These are phyloP conservation scores for Aspergillus campestris DNA, from an alignment of 495 filamentous ascomycete species.

Conservation along the genomic window DNA sequence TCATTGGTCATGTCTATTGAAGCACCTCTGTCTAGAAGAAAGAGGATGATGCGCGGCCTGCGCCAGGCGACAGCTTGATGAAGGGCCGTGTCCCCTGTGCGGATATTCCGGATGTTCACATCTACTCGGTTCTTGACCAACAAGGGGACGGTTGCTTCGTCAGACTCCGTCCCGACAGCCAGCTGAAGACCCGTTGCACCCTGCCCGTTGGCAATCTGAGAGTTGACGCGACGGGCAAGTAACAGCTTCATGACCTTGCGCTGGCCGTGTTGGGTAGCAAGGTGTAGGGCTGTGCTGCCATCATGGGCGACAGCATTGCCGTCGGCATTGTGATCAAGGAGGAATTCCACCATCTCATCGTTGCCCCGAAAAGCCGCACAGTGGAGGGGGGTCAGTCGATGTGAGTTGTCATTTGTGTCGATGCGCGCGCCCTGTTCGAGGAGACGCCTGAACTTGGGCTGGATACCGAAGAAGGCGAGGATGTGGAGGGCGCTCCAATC, in stretches of 20 bases:
- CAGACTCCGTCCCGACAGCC: constrained; percentile 20
- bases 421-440: constrained; percentile 23
- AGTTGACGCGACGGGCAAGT: constrained; percentile 11
- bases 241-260: constrained; percentile 21
- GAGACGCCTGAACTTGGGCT: constrained; percentile 16
- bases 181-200: constrained; percentile 17
- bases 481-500: constrained; percentile 27
- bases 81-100: constrained; percentile 24
- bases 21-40: constrained; percentile 24
- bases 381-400: constrained; percentile 21
- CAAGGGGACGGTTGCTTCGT: constrained; percentile 23
- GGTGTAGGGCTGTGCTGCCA: constrained; percentile 23
- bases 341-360: constrained; percentile 29
- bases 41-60: constrained; percentile 22
- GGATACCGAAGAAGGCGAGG: constrained; percentile 22
- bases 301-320: constrained; percentile 12
- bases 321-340: constrained; percentile 23
- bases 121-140: constrained; percentile 17
- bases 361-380: constrained; percentile 30
- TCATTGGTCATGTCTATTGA: constrained; percentile 14
- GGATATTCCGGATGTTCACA: constrained; percentile 20
- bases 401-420: constrained; percentile 15
- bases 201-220: constrained; percentile 9
- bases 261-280: constrained; percentile 20
- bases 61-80: constrained; percentile 20